Percentiles rank a stretch among this genome's conserved stretches.
These are phyloP conservation scores for Chlorella ohadii DNA, from an alignment of 139 green algal species.

Conservation along the genomic window DNA sequence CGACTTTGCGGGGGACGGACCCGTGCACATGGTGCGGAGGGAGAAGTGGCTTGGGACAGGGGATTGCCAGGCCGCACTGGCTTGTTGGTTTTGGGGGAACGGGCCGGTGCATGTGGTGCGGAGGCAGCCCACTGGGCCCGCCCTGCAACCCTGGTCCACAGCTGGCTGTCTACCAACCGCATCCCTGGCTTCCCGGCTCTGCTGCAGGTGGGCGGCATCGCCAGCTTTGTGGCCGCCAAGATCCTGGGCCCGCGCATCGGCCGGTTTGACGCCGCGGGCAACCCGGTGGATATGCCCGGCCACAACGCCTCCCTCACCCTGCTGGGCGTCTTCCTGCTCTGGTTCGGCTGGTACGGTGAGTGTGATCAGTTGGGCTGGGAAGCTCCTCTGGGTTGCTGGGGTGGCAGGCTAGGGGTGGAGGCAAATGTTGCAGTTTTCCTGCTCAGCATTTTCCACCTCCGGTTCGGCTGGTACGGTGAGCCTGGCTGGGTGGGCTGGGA, in stretches of 20 bases:
- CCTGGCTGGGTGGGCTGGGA: not conserved
- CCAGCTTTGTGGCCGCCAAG: slow-evolving; percentile 78
- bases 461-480: slow-evolving; percentile 91
- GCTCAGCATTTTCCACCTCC: slow-evolving; percentile 83
- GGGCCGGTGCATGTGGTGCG: no score
- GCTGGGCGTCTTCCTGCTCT: slow-evolving; percentile 84
- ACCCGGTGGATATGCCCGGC: slow-evolving; percentile 82
- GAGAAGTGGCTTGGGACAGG: no score
- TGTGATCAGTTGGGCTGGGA: not conserved
- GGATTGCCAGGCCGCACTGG: no score
- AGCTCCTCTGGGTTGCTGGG: no score
- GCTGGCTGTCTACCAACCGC: no score
- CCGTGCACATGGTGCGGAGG: slow-evolving; percentile 77
- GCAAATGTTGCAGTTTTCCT: no score
- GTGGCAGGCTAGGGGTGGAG: no score
- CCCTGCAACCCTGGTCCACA: no score
- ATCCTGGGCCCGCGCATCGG: slow-evolving; percentile 93
- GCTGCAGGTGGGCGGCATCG: slow-evolving; percentile 82
- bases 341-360: slow-evolving; percentile 91
- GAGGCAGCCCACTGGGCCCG: no score
- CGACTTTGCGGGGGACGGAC: slow-evolving; percentile 69
- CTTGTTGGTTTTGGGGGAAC: no score
- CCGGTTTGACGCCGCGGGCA: slow-evolving; percentile 89
- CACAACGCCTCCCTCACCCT: slow-evolving; percentile 77
- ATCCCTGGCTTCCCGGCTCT: no score